A percentile compares a stretch with the other conserved stretches of the same genome.
Evolutionary conservation across 306 rosid species (phyloP).

Genomic region (Medicago lupulina): DNA sequence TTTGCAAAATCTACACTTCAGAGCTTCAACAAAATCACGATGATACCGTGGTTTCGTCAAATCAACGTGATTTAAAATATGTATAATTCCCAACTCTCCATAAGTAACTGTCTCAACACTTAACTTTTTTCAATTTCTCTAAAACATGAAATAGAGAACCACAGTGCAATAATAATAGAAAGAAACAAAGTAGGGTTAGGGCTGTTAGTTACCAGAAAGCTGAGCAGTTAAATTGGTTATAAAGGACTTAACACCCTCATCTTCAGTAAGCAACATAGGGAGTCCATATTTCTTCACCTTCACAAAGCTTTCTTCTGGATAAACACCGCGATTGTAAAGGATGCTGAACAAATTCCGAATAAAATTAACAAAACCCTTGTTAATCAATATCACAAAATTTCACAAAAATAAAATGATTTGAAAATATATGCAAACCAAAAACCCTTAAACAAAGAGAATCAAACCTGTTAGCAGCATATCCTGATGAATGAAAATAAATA

Average conservation of each 20-base stretch:
- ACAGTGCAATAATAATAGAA: neutral
- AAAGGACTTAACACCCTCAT: conserved; percentile 88
- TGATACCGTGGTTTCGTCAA: no score
- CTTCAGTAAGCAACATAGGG: conserved; percentile 94
- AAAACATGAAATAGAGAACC: neutral
- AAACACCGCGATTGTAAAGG: conserved; percentile 87
- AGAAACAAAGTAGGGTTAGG: conserved; percentile 15
- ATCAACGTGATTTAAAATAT: no score
- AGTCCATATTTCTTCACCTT: conserved; percentile 97
- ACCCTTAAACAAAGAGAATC: conserved; percentile 9
- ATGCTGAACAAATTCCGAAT: conserved; percentile 52
- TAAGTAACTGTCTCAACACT: neutral
- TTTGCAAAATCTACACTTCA: no score
- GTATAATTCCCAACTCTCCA: neutral
- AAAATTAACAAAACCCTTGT: conserved; percentile 1
- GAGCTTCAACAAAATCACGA: no score
- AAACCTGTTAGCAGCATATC: conserved; percentile 97
- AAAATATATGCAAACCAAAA: neutral
- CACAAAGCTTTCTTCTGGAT: conserved; percentile 93
- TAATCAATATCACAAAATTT: neutral
- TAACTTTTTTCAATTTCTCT: neutral
- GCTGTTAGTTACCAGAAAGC: conserved; percentile 67
- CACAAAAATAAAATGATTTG: neutral
- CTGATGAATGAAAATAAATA: conserved; percentile 49
- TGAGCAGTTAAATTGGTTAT: conserved; percentile 74